Evolutionary conservation across 805 yeast species (phyloP).

Genomic region (Cyberlindnera euphorbiiphila): DNA sequence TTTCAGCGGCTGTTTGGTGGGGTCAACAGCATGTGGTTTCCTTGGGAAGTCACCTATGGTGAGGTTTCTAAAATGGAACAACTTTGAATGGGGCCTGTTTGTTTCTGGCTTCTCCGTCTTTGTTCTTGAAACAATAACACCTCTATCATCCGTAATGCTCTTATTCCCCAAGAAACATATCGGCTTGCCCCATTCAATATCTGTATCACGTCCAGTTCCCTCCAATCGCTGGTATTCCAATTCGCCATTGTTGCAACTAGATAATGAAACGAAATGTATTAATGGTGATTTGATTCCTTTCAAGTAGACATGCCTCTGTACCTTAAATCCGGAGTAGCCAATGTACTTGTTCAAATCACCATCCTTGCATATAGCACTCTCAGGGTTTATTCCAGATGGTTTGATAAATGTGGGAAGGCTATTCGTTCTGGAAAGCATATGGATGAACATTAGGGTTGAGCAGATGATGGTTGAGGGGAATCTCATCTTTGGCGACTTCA

Average conservation of each 20-base stretch:
- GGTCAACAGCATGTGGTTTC: conserved; percentile 11
- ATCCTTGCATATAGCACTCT: conserved; percentile 1
- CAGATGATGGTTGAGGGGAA: too few species aligned
- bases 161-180: conserved; percentile 37
- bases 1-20: not conserved
- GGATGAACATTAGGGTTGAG: too few species aligned
- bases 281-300: conserved; percentile 36
- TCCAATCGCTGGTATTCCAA: conserved; percentile 39
- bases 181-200: conserved; percentile 47
- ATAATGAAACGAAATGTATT: conserved; percentile 41
- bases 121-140: conserved; percentile 5
- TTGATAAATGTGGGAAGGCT: not conserved
- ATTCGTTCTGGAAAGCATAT: not conserved
- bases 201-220: conserved; percentile 33
- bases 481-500: not conserved
- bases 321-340: conserved; percentile 52
- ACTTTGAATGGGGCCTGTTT: not conserved
- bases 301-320: conserved; percentile 45
- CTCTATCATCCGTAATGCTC: conserved; percentile 5
- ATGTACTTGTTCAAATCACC: conserved; percentile 5
- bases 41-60: conserved; percentile 8
- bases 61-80: conserved; percentile 1
- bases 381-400: not conserved
- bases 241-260: conserved; percentile 50
- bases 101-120: not conserved